phyloP scores from a whole-genome alignment of 2,329 filamentous ascomycete genomes.

The Penicillium crustosum region DNA sequence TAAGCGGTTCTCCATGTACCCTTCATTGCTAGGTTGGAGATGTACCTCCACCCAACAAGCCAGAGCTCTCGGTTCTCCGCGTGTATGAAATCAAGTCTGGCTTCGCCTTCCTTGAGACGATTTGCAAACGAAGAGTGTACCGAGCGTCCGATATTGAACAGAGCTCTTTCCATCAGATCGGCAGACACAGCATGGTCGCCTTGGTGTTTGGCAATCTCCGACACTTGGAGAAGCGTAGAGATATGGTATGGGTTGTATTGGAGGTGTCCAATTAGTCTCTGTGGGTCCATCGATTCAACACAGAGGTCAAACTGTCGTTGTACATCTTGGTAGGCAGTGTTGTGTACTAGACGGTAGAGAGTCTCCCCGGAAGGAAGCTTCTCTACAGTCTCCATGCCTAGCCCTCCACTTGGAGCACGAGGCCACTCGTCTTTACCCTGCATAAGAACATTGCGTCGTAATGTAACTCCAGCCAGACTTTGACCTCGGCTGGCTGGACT shows the following conservation, averaged over 20 bases:
- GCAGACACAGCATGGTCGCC: slow-evolving; percentile 81
- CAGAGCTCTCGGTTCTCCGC: slow-evolving; percentile 91
- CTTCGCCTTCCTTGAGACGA: slow-evolving; percentile 73
- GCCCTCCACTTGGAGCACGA: slow-evolving; percentile 70
- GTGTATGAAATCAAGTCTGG: slow-evolving; percentile 74
- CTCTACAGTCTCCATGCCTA: slow-evolving; percentile 73
- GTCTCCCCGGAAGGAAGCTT: slow-evolving; percentile 59
- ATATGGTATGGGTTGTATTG: slow-evolving; percentile 82
- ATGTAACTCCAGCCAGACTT: slow-evolving; percentile 67
- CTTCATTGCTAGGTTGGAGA: slow-evolving; percentile 79
- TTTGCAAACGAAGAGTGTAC: slow-evolving; percentile 78
- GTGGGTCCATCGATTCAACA: slow-evolving; percentile 81
- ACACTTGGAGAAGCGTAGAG: slow-evolving; percentile 89
- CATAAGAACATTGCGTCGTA: slow-evolving; percentile 78
- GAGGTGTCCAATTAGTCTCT: slow-evolving; percentile 75
- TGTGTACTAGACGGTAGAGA: slow-evolving; percentile 78
- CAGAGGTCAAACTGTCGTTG: slow-evolving; percentile 75
- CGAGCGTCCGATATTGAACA: slow-evolving; percentile 91
- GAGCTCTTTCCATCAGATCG: slow-evolving; percentile 83
- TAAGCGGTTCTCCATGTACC: slow-evolving; percentile 92
- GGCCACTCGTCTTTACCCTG: slow-evolving; percentile 89
- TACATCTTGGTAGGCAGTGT: slow-evolving; percentile 67
- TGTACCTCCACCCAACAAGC: slow-evolving; percentile 85
- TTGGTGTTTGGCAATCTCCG: slow-evolving; percentile 87
- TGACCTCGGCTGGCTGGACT: slow-evolving; percentile 57